Evolutionary conservation across 352 stramenopile species (phyloP), one percentile per base, ranked within the genome.

Genomic region (Globisporangium spinosum): DNA sequence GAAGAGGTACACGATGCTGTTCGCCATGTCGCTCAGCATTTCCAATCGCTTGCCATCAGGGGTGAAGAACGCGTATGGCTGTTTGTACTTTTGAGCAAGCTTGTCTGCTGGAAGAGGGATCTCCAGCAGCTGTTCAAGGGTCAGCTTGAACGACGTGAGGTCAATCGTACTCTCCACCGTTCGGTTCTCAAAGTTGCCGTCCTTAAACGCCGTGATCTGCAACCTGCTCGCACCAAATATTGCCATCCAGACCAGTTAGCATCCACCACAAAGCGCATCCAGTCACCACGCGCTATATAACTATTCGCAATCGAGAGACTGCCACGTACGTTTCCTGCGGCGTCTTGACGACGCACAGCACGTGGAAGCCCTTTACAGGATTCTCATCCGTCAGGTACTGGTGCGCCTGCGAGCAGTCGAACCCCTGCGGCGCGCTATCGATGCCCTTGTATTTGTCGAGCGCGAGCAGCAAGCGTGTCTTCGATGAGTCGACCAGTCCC

Each of bases 361-460:
- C 82, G 63, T 93, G 83, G 65, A 91, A 91, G 17, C 85, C 85
- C 62, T 86, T 87, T 65, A 93, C 77, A 0, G 82, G 72, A 49
- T 77, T 75, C 15, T 76, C 77, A 32, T 87, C 75, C 8, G 84
- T 93, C 57, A 93, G 61, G 49, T 76, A 86, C 68, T 80, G 62
- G 1, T 78, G 65, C 6, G 80, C 77, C 2, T 64, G 38, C 0
- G 8, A 17, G 62, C 82, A 89, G 64, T 86, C 67, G 17, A 89
- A 71, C 32, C 45, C 65, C 47, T 6, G 2, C 2, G 69, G 60
- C 29, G 73, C 58, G 6, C 27, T 53, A 13, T 23, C 60, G 32
- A 73, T 70, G 17, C 25, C 53, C 43, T 70, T 60, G 51, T 67
- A 27, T 40, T 35, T 35, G 38, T 67, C 58, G 10, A 74, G 63